Evolutionary conservation across 208 protist genomes (phyloP), one percentile per base, ranked within the genome.

Genomic region (Acanthamoeba rhysodes): DNA sequence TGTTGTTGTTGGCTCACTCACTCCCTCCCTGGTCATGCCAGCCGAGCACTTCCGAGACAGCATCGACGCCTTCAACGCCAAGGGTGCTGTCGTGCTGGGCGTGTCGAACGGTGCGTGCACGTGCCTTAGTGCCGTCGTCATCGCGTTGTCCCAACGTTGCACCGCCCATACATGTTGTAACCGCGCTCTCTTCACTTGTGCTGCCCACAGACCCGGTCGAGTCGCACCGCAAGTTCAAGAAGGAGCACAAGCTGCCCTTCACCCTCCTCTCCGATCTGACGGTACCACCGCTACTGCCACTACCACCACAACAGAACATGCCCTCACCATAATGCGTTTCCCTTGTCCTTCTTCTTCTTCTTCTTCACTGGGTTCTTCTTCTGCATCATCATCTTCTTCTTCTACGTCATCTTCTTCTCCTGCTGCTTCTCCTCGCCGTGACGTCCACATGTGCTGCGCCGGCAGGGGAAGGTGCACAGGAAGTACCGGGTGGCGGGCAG

Each of bases 221-320:
- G 5, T 90, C 82, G 29, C 82, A 90, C 82, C 48, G 57, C 53
- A 66, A 90, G 82, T 90, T 90, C 32, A 57, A n/a, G 29, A 41
- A 20, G 18, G 9, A 64, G 29, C 37, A 90, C 37, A 32, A 34
- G 37, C 50, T 90, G 22, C 82, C 82, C n/a, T 90, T 90, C 45
- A 27, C 48, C 22, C 45, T 90, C 37, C 48, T 90, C 45, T 53
- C 82, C 20, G 82, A 90, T 22, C 1, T 41, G 27, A 70, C 37
- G 27, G 82, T 90, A 64, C 45, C 10, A 7, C 45, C 45, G 0
- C 45, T 48, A 48, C 2, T 12, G 5, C 0, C 45, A 41, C 45
- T 7, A 48, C 45, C 45, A 12, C 45, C 8, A 12, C 45, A 48
- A 50, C 72, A 48, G 45, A 48, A 48, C 45, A 48, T 48, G 45